Conservation (phyloP, 192 early-diverging fungal species). For the Backusella tarrabulga region DNA sequence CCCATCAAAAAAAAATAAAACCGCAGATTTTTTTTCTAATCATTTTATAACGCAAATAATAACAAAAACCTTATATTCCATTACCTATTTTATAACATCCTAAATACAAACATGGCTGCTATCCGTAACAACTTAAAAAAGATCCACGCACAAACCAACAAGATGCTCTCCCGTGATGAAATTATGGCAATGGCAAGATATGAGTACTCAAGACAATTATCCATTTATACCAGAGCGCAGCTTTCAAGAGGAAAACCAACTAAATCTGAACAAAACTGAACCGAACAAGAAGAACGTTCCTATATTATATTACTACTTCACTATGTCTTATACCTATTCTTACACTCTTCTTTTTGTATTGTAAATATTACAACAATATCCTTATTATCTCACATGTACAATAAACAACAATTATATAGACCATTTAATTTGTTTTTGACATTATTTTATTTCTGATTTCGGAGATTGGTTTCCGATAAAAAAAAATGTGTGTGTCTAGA, state of each 20-base stretch:
- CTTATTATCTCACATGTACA: background rate
- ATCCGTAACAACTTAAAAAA: background rate
- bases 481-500: background rate
- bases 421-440: background rate
- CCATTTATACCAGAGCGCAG: slow-evolving; percentile 12
- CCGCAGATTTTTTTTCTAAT: background rate
- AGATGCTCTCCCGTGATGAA: slow-evolving; percentile 16
- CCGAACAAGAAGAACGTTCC: background rate
- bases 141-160: background rate
- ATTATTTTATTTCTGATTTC: background rate
- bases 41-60: background rate
- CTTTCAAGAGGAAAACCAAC: background rate
- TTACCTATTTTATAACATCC: background rate
- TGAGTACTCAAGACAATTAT: slow-evolving; percentile 27
- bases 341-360: background rate
- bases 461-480: background rate
- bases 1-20: background rate
- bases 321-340: background rate
- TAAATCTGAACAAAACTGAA: background rate
- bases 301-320: background rate
- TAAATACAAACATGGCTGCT: background rate
- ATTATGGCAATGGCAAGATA: slow-evolving; percentile 24
- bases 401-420: background rate
- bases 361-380: background rate
- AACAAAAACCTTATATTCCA: background rate